These are phyloP conservation scores for Shiraia sp. DNA, from an alignment of 2,329 filamentous ascomycete genomes.

Conservation along the genomic window DNA sequence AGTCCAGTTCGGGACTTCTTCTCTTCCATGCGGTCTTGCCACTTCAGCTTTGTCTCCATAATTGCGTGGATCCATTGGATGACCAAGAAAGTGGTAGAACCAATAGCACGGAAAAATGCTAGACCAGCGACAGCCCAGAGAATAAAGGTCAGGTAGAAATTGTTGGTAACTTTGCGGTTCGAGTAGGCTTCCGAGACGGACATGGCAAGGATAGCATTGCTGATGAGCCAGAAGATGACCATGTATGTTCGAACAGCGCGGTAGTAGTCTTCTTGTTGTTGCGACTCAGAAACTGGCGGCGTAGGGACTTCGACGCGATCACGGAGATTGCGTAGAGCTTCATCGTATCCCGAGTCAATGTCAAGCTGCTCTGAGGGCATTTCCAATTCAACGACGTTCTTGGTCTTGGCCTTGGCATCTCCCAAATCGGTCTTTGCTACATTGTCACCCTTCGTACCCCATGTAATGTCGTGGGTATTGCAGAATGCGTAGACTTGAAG, in stretches of 20 bases:
- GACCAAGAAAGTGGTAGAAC: constrained; percentile 77
- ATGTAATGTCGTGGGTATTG: constrained; percentile 98
- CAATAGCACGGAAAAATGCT: constrained; percentile 85
- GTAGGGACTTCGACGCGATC: constrained; percentile 83
- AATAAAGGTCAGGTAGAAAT: constrained; percentile 91
- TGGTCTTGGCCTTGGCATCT: constrained; percentile 74
- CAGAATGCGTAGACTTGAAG: constrained; percentile 98
- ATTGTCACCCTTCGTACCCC: constrained; percentile 99
- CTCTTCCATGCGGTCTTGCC: constrained; percentile 41
- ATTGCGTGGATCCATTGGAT: constrained; percentile 83
- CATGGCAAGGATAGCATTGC: constrained; percentile 93
- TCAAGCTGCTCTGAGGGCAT: constrained; percentile 98
- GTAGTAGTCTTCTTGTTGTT: constrained; percentile 98
- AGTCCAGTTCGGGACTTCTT: constrained; percentile 34
- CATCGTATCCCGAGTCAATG: constrained; percentile 96
- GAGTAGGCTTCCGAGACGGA: constrained; percentile 84
- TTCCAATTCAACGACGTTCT: constrained; percentile 84
- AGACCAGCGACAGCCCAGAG: constrained; percentile 87
- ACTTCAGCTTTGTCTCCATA: constrained; percentile 81
- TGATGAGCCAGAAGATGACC: constrained; percentile 91
- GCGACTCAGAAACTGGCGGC: constrained; percentile 67
- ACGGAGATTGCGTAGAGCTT: constrained; percentile 91
- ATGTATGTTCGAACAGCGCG: constrained; percentile 96
- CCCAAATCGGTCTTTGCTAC: constrained; percentile 91
- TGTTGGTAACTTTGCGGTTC: constrained; percentile 70